phyloP scores from a whole-genome alignment of 2,329 filamentous ascomycete species.

The Phyllosticta paracitricarpa region DNA sequence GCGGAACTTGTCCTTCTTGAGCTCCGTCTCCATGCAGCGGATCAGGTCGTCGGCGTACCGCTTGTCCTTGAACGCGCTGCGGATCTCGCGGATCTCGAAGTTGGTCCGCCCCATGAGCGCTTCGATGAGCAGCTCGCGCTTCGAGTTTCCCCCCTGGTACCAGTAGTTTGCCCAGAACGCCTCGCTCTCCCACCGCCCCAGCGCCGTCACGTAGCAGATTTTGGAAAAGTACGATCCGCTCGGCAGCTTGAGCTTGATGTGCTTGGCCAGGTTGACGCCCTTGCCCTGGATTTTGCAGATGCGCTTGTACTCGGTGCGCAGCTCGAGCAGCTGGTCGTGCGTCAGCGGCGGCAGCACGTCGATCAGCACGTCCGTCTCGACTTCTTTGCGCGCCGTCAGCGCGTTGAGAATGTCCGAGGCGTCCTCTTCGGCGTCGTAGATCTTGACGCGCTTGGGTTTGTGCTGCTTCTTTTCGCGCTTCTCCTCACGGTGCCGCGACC shows the following conservation, averaged over 20 bases:
- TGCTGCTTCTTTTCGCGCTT: slow-evolving; percentile 33
- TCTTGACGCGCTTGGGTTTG: slow-evolving; percentile 48
- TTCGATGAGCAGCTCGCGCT: slow-evolving; percentile 86
- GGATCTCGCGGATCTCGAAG: slow-evolving; percentile 77
- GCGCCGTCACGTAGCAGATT: slow-evolving; percentile 77
- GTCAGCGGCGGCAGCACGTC: slow-evolving; percentile 76
- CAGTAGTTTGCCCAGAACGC: slow-evolving; percentile 98
- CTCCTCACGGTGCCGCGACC: slow-evolving; percentile 15
- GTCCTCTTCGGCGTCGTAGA: slow-evolving; percentile 76
- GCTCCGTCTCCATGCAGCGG: slow-evolving; percentile 81
- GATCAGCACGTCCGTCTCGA: slow-evolving; percentile 60
- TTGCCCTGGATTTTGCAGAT: slow-evolving; percentile 74
- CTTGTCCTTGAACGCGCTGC: slow-evolving; percentile 80
- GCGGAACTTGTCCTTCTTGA: slow-evolving; percentile 95
- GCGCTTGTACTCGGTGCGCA: slow-evolving; percentile 84
- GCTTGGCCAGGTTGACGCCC: slow-evolving; percentile 76
- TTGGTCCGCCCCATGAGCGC: slow-evolving; percentile 84
- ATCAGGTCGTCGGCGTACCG: slow-evolving; percentile 75
- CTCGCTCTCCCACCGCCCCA: slow-evolving; percentile 86
- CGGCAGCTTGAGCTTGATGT: slow-evolving; percentile 61
- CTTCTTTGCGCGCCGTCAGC: slow-evolving; percentile 53
- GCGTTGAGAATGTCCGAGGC: slow-evolving; percentile 67
- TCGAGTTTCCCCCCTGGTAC: slow-evolving; percentile 80
- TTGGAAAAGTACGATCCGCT: slow-evolving; percentile 74
- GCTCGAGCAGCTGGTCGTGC: slow-evolving; percentile 76